phyloP scores from a whole-genome alignment of 768 basidiomycete species.

The Panus rudis region DNA sequence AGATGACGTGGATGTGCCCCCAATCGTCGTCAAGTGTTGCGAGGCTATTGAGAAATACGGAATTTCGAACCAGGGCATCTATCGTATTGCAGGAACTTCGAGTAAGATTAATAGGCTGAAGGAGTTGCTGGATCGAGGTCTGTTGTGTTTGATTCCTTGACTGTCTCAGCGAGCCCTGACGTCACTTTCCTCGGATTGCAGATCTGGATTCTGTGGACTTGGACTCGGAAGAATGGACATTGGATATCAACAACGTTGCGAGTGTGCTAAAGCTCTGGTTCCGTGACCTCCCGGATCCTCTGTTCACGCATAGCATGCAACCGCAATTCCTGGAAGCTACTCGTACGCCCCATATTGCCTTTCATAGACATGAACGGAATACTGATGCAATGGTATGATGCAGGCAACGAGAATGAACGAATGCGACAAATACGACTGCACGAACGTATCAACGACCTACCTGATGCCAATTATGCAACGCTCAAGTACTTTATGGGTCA shows the following conservation, averaged over 20 bases:
- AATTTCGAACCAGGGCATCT: constrained; percentile 79
- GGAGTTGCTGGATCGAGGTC: constrained; percentile 80
- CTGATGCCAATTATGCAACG: constrained; percentile 98
- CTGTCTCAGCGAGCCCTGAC: background rate
- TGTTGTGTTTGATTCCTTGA: constrained; percentile 10
- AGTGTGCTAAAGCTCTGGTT: constrained; percentile 94
- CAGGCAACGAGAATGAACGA: constrained; percentile 90
- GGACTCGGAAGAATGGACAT: constrained; percentile 82
- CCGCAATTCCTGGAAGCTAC: constrained; percentile 94
- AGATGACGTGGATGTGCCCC: constrained; percentile 85
- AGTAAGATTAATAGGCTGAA: constrained; percentile 81
- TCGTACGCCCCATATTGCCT: constrained; percentile 50
- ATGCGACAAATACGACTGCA: constrained; percentile 93
- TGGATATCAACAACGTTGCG: constrained; percentile 95
- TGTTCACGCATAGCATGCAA: constrained; percentile 79
- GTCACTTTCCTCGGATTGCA: constrained; percentile 15
- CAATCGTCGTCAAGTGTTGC: constrained; percentile 82
- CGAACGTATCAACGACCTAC: constrained; percentile 95
- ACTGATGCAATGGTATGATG: constrained; percentile 1
- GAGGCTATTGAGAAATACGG: constrained; percentile 90
- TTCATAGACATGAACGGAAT: no score
- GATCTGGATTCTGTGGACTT: constrained; percentile 87
- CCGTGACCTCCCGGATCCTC: constrained; percentile 89
- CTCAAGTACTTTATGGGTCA: constrained; percentile 95
- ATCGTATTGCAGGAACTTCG: constrained; percentile 87